These are phyloP conservation scores for Pseudozyma thailandica DNA, from an alignment of 1,284 basidiomycete species.

Conservation along the genomic window DNA sequence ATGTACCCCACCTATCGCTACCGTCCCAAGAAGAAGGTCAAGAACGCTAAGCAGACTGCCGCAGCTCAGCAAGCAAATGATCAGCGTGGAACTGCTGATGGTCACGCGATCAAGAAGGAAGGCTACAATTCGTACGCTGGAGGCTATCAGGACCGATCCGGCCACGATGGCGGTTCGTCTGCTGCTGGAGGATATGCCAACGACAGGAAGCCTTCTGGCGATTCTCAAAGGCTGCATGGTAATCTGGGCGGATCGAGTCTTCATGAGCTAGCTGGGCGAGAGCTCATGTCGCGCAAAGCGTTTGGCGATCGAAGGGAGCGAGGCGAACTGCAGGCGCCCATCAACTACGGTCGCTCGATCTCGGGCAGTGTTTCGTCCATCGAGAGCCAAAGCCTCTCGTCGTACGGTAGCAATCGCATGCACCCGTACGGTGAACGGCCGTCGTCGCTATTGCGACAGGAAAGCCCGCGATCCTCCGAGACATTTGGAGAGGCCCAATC, in stretches of 20 bases:
- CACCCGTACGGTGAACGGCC: constrained; percentile 33
- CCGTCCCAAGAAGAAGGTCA: constrained; percentile 41
- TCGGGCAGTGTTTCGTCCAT: constrained; percentile 2
- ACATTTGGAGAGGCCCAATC: constrained; percentile 5
- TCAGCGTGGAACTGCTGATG: not conserved
- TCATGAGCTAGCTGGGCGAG: constrained; percentile 19
- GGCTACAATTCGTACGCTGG: not conserved
- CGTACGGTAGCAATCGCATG: constrained; percentile 25
- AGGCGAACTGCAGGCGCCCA: too few relatives aligned
- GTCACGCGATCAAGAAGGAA: constrained; percentile 4
- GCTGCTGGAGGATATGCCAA: constrained; percentile 2
- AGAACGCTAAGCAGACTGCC: constrained; percentile 12
- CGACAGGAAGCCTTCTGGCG: constrained; percentile 13
- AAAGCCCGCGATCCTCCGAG: constrained; percentile 11
- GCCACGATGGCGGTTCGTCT: constrained; percentile 6
- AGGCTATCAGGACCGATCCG: constrained; percentile 15
- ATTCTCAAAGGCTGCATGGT: not conserved
- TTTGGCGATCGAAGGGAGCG: constrained; percentile 11
- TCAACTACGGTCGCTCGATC: constrained; percentile 16
- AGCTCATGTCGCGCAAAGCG: constrained; percentile 10
- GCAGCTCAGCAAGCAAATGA: not conserved
- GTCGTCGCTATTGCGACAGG: constrained; percentile 11
- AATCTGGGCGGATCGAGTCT: constrained; percentile 3
- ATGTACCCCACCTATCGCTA: constrained; percentile 49
- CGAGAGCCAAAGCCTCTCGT: constrained; percentile 5